phyloP scores from a whole-genome alignment of 225 moss, liverwort and hornwort species.

The Lunularia cruciata region DNA sequence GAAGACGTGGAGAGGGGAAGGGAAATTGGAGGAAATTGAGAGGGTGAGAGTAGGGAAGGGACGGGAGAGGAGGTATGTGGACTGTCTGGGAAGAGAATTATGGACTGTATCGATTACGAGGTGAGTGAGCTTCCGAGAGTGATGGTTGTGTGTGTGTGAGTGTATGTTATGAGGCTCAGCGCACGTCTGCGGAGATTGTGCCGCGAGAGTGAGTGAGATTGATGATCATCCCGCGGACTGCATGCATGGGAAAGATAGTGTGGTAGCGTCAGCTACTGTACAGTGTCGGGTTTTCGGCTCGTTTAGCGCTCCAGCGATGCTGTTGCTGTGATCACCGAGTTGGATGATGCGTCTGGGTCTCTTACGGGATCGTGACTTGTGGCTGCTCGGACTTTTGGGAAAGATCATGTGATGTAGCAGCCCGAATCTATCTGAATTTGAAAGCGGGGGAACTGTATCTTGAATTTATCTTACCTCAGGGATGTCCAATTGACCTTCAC shows the following conservation, averaged over 20 bases:
- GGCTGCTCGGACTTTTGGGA: constrained; percentile 1
- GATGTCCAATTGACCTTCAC: constrained; percentile 6
- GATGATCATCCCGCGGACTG: constrained; percentile 4
- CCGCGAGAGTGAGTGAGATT: constrained; percentile 21
- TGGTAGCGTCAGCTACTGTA: constrained; percentile 16
- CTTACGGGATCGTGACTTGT: constrained; percentile 16
- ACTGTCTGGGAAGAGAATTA: not conserved
- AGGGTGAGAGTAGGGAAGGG: not conserved
- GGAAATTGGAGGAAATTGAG: not conserved
- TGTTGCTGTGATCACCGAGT: not conserved
- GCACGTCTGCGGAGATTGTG: constrained; percentile 27
- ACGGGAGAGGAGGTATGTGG: not conserved
- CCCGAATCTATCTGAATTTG: not conserved
- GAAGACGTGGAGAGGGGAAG: not conserved
- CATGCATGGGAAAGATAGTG: constrained; percentile 8
- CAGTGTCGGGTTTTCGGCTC: constrained; percentile 1
- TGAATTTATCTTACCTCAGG: constrained; percentile 11
- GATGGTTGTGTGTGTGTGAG: not conserved
- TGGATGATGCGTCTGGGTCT: constrained; percentile 3
- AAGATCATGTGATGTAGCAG: constrained; percentile 17
- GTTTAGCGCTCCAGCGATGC: constrained; percentile 1
- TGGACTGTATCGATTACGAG: not conserved
- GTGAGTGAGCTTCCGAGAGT: not conserved
- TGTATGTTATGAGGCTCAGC: not conserved
- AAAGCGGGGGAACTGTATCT: not conserved